Percentiles rank a stretch among this genome's conserved stretches.
phyloP scores from a whole-genome alignment of 257 asterid species.

The Paulownia fortunei region DNA sequence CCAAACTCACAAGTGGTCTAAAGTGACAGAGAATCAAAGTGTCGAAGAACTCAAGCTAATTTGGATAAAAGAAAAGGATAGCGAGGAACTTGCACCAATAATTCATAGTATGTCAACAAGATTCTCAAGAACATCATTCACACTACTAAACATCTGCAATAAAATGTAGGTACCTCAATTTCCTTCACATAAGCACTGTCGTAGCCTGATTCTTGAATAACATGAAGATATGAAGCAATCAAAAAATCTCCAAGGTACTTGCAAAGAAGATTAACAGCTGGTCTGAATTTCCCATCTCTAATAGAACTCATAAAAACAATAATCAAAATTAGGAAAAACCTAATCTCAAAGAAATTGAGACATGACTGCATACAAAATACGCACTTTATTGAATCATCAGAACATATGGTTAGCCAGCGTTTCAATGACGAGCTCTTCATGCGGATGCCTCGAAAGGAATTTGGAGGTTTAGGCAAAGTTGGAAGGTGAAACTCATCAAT shows the following conservation, averaged over 20 bases:
- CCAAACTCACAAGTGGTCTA: background rate
- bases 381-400: constrained; percentile 86
- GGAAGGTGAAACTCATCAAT: constrained; percentile 69
- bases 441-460: constrained; percentile 85
- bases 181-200: constrained; percentile 71
- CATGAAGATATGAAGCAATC: constrained; percentile 86
- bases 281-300: constrained; percentile 81
- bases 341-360: constrained; percentile 20
- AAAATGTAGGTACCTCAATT: constrained; percentile 71
- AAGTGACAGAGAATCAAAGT: background rate
- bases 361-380: constrained; percentile 3
- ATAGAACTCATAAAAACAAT: constrained; percentile 21
- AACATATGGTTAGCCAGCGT: constrained; percentile 88
- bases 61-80: background rate
- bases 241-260: constrained; percentile 96
- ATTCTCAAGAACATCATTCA: background rate
- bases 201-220: constrained; percentile 82
- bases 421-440: constrained; percentile 77
- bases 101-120: background rate
- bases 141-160: constrained; percentile 1
- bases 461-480: constrained; percentile 71
- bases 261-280: constrained; percentile 76
- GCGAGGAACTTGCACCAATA: background rate
- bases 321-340: constrained; percentile 28
- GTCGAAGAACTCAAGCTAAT: background rate